Conservation (phyloP, 2,329 filamentous ascomycete genomes). For the Fusarium sororula region DNA sequence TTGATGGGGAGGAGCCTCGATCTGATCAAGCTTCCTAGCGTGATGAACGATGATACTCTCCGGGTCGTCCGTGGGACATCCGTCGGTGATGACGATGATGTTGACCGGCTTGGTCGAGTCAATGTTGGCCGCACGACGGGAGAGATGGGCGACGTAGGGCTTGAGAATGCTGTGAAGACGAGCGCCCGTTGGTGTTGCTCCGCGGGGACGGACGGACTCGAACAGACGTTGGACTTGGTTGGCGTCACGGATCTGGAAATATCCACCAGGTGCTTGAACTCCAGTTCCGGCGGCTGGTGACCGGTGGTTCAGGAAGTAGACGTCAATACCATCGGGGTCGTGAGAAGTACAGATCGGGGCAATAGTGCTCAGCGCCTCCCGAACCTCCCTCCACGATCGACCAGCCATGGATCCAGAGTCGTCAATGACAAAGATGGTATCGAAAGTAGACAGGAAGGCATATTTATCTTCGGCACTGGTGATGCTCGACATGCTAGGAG, state of each 20-base stretch:
- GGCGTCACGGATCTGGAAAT: slow-evolving; percentile 69
- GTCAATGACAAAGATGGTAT: slow-evolving; percentile 91
- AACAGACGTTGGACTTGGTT: slow-evolving; percentile 75
- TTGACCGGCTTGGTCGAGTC: slow-evolving; percentile 78
- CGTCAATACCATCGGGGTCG: slow-evolving; percentile 86
- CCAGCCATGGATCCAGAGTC: slow-evolving; percentile 90
- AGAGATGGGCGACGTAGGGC: slow-evolving; percentile 68
- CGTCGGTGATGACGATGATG: slow-evolving; percentile 93
- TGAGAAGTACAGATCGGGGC: slow-evolving; percentile 82
- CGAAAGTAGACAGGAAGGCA: slow-evolving; percentile 79
- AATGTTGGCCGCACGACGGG: slow-evolving; percentile 50
- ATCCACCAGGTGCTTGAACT: slow-evolving; percentile 60
- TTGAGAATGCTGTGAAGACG: slow-evolving; percentile 76
- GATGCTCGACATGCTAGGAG: slow-evolving; percentile 41
- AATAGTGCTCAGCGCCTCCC: slow-evolving; percentile 74
- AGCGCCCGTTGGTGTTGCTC: slow-evolving; percentile 78
- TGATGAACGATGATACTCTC: slow-evolving; percentile 73
- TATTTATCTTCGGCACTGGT: slow-evolving; percentile 71
- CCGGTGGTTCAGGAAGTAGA: slow-evolving; percentile 86
- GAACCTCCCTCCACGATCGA: slow-evolving; percentile 78
- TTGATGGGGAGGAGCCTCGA: slow-evolving; percentile 80
- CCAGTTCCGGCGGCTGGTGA: slow-evolving; percentile 50
- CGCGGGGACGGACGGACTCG: slow-evolving; percentile 67
- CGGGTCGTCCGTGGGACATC: slow-evolving; percentile 80
- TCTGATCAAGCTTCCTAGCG: slow-evolving; percentile 74